Conservation (phyloP, 192 early-diverging fungal genomes). For the Chytriomyces confervae region DNA sequence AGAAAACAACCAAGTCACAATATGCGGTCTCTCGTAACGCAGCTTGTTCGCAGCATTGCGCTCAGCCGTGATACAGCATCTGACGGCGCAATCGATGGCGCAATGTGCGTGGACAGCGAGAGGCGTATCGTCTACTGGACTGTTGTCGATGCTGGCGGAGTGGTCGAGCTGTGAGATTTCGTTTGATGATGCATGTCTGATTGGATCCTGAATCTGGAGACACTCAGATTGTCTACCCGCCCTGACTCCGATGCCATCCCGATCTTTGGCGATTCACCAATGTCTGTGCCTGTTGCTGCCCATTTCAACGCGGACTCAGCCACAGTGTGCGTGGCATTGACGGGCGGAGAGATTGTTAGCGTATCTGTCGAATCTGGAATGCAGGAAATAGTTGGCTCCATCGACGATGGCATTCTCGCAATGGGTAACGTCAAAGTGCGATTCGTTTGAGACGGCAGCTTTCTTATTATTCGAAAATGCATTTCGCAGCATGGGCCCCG, state of each 20-base stretch:
- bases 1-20: background rate
- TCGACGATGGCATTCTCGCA: conserved; percentile 74
- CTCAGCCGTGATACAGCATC: background rate
- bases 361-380: conserved; percentile 33
- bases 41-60: background rate
- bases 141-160: too few relatives aligned
- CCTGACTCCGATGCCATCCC: background rate
- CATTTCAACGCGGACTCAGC: conserved; percentile 60
- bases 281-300: background rate
- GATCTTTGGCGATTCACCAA: background rate
- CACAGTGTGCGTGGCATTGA: conserved; percentile 51
- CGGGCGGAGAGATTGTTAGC: conserved; percentile 55
- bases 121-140: too few relatives aligned
- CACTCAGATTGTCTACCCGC: background rate
- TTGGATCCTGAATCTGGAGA: too few relatives aligned
- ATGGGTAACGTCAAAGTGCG: conserved; percentile 82
- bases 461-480: conserved; percentile 63
- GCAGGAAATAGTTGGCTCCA: conserved; percentile 67
- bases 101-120: background rate
- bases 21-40: background rate
- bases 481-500: conserved; percentile 30
- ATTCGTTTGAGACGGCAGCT: conserved; percentile 69
- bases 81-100: background rate
- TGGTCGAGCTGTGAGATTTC: too few relatives aligned
- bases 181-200: too few relatives aligned